Evolutionary conservation across 306 rosid species (phyloP).

Genomic region (Astragalus membranaceus): DNA sequence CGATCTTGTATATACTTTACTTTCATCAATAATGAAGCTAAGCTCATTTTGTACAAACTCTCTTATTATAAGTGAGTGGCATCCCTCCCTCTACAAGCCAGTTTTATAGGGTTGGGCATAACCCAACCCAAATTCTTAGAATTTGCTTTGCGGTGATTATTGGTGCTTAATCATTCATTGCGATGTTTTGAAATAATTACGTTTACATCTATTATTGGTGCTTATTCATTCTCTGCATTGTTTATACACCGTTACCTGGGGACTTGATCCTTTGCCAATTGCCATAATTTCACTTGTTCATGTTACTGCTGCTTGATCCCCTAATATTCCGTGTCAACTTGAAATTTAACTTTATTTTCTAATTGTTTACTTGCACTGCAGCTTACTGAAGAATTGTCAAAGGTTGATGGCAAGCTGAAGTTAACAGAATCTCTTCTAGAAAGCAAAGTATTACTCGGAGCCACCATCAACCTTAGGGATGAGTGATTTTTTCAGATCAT

Average conservation of each 20-base stretch:
- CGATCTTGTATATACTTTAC: no score
- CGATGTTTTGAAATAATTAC: background rate
- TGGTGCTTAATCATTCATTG: background rate
- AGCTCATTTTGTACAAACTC: no score
- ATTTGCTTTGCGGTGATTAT: background rate
- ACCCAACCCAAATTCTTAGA: background rate
- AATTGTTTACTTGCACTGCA: constrained; percentile 25
- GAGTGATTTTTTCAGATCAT: constrained; percentile 8
- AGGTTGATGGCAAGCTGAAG: constrained; percentile 87
- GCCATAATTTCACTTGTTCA: background rate
- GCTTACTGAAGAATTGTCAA: constrained; percentile 90
- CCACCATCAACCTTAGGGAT: constrained; percentile 17
- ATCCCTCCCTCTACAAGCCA: no score
- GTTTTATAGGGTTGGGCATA: no score
- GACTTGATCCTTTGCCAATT: constrained; percentile 7
- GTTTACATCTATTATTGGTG: background rate
- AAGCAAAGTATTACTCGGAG: constrained; percentile 62
- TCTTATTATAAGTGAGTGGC: no score
- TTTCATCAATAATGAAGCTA: no score
- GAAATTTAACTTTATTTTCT: constrained; percentile 21
- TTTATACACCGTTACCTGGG: constrained; percentile 6
- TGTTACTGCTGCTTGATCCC: constrained; percentile 9
- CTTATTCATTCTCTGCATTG: background rate
- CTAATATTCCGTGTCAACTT: background rate
- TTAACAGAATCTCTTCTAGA: constrained; percentile 91